Evolutionary conservation across 352 stramenopile genomes (phyloP), one percentile per base, ranked within the genome.

Genomic region (Pseudoperonospora humuli): DNA sequence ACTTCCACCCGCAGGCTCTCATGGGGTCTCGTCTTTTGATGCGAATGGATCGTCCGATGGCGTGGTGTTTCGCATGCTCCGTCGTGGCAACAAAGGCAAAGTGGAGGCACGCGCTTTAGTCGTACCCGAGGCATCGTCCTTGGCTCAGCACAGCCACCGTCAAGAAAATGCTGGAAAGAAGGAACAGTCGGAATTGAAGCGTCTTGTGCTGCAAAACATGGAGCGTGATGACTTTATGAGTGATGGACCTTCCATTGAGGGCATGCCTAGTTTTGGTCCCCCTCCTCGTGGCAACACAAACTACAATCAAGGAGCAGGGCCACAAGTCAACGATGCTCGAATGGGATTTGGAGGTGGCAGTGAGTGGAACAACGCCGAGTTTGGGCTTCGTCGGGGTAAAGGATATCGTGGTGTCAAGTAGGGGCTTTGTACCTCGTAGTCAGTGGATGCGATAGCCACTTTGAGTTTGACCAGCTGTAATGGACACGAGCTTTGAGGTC

Each of bases 81-180:
- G 96, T 49, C 90, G 95, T 36, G 95, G 95, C 14, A 97, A 96
- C 67, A 98, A 98, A 67, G 95, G 95, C 50, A 97, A 97, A 52
- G 77, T 97, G 43, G 95, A 98, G 50, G 88, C 94, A 0, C 93
- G 95, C 18, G 68, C 93, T 37, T 59, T 99, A 31, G 49, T 97
- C 11, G 92, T 99, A 11, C 93, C 95, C 0, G 81, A 86, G 35
- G 80, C 80, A 21, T 97, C 93, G 15, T 97, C 92, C 37, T 64
- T 99, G 26, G 95, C 93, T 5, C 77, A 89, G 53, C 83, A 95
- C 52, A 88, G 84, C 41, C 75, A 88, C 37, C 82, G 80, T 15
- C 83, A 96, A 44, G 80, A 94, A 54, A 72, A 87, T 37, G 78
- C 71, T 17, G 81, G 79, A 10, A 91, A 88, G 61, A 85, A 86